These are phyloP conservation scores for Quercus wislizeni DNA, from an alignment of 306 rosid species.

Conservation along the genomic window DNA sequence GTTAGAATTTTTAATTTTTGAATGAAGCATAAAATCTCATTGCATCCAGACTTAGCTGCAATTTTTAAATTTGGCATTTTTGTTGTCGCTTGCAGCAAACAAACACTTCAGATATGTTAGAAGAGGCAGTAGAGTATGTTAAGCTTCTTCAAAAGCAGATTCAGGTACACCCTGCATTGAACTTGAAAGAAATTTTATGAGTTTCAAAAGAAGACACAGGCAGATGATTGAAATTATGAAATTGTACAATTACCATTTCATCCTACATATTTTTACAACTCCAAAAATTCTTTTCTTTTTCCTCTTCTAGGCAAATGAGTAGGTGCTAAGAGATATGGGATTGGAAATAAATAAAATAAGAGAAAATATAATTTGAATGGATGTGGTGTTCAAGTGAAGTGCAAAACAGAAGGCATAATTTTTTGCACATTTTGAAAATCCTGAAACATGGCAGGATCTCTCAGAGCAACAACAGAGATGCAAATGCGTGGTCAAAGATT, in stretches of 20 bases:
- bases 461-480: constrained; percentile 68
- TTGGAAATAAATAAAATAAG: background rate
- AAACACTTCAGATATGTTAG: constrained; percentile 91
- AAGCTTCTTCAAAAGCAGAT: constrained; percentile 83
- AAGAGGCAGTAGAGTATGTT: constrained; percentile 89
- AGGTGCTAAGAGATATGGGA: background rate
- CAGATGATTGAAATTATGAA: background rate
- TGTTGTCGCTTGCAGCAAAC: constrained; percentile 68
- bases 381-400: background rate
- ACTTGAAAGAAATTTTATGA: background rate
- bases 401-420: background rate
- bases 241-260: background rate
- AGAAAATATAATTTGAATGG: background rate
- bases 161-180: constrained; percentile 49
- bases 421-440: constrained; percentile 1
- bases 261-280: background rate
- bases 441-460: constrained; percentile 67
- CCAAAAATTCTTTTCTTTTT: background rate
- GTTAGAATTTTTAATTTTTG: background rate
- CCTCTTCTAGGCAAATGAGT: background rate
- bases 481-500: constrained; percentile 56
- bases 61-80: background rate
- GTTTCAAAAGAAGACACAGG: background rate
- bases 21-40: background rate
- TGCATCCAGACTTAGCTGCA: background rate